These are phyloP conservation scores for Penicillium italicum DNA, from an alignment of 2,329 filamentous ascomycete genomes.

Conservation along the genomic window DNA sequence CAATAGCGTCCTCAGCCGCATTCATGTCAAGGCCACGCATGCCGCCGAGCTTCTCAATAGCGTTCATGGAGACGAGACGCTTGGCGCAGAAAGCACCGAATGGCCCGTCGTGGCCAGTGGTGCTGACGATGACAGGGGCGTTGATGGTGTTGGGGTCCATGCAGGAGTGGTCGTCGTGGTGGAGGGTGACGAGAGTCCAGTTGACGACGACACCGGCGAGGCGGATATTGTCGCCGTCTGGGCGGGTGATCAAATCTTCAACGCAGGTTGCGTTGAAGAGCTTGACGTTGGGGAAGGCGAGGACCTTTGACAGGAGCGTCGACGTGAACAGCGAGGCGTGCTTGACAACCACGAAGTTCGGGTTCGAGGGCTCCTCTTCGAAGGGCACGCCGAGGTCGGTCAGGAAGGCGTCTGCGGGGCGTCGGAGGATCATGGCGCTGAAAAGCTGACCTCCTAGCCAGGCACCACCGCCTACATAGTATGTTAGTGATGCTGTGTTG, in stretches of 20 bases:
- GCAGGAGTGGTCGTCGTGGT: conserved; percentile 86
- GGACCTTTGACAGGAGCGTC: conserved; percentile 77
- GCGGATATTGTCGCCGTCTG: conserved; percentile 56
- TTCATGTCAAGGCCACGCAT: conserved; percentile 96
- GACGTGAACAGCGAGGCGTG: conserved; percentile 90
- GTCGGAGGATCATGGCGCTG: conserved; percentile 92
- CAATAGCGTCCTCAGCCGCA: conserved; percentile 84
- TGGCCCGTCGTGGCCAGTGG: conserved; percentile 85
- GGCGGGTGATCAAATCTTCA: conserved; percentile 86
- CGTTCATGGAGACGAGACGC: conserved; percentile 83
- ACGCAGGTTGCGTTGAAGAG: conserved; percentile 93
- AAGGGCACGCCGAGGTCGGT: conserved; percentile 76
- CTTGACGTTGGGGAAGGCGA: conserved; percentile 86
- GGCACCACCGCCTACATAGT: conserved; percentile 66
- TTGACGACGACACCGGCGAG: conserved; percentile 91
- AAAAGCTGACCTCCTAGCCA: conserved; percentile 95
- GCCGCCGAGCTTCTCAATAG: conserved; percentile 76
- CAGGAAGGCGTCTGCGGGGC: conserved; percentile 83
- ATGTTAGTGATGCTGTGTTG: background rate
- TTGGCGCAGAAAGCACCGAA: conserved; percentile 91
- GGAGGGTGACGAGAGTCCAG: conserved; percentile 87
- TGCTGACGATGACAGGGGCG: conserved; percentile 80
- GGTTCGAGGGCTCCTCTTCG: conserved; percentile 84
- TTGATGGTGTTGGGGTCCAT: conserved; percentile 99
- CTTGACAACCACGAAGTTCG: conserved; percentile 86